A percentile compares a stretch with the other conserved stretches of the same genome.
phyloP scores from a whole-genome alignment of 2,329 filamentous ascomycete genomes.

The Coniochaeta sp. region DNA sequence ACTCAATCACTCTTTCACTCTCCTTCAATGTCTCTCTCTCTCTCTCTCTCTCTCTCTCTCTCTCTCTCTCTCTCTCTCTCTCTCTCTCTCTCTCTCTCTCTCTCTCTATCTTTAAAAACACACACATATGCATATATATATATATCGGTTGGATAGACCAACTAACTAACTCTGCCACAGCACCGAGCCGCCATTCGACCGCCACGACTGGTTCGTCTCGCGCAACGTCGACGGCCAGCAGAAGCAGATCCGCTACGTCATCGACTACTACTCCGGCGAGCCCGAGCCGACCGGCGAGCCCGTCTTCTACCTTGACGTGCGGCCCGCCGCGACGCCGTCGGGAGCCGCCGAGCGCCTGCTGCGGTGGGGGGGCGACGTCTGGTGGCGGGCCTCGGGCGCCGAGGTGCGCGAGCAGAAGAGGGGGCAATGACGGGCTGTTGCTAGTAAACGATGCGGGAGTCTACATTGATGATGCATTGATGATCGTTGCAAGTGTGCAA shows the following conservation, averaged over 20 bases:
- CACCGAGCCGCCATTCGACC: constrained; percentile 83
- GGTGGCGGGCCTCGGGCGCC: constrained; percentile 82
- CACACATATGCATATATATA: too few relatives aligned
- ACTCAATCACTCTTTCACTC: too few relatives aligned
- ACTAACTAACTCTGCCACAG: constrained; percentile 28
- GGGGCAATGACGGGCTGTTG: neutral
- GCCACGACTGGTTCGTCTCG: constrained; percentile 94
- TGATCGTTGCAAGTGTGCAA: too few relatives aligned
- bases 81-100: neutral
- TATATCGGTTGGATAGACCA: too few relatives aligned
- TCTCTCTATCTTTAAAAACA: neutral
- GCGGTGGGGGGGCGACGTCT: constrained; percentile 87
- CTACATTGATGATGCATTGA: too few relatives aligned
- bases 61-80: too few relatives aligned
- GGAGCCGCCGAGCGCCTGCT: constrained; percentile 76
- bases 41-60: too few relatives aligned
- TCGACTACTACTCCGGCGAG: constrained; percentile 88
- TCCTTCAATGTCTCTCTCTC: too few relatives aligned
- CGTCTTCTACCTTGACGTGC: constrained; percentile 91
- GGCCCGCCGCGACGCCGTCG: constrained; percentile 77
- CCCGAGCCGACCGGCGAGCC: constrained; percentile 81
- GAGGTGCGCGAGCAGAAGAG: constrained; percentile 41
- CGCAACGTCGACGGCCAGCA: constrained; percentile 59
- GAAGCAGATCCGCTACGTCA: constrained; percentile 85
- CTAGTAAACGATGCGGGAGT: too few relatives aligned